These are phyloP conservation scores for Fusarium citri DNA, from an alignment of 2,329 filamentous ascomycete species.

Conservation along the genomic window DNA sequence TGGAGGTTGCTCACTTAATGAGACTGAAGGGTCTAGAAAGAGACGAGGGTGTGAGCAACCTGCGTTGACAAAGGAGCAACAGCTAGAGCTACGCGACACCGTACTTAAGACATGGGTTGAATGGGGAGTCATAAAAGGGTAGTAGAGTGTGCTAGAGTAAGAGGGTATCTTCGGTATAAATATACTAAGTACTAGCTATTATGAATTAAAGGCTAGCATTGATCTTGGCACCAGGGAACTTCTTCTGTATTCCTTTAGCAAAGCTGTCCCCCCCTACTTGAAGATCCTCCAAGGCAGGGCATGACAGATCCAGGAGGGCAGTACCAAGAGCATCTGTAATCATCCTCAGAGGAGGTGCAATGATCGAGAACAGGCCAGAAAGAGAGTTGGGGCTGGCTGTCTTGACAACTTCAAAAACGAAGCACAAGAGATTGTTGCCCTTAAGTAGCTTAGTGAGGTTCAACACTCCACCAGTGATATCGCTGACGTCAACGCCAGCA, in stretches of 20 bases:
- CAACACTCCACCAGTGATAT: conserved; percentile 16
- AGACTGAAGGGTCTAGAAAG: neutral
- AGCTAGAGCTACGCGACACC: fast-evolving
- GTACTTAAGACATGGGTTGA: neutral
- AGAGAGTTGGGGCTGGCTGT: conserved; percentile 10
- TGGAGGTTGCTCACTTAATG: neutral
- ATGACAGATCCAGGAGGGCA: conserved; percentile 2
- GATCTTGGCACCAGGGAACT: conserved; percentile 16
- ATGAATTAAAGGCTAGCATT: neutral
- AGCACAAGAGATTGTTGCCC: conserved; percentile 23
- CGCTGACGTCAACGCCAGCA: conserved; percentile 11
- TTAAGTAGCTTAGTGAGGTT: conserved; percentile 17
- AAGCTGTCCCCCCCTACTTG: conserved; percentile 5
- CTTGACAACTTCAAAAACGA: conserved; percentile 23
- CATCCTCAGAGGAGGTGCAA: conserved; percentile 1
- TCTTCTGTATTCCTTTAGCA: neutral
- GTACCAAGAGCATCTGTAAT: neutral
- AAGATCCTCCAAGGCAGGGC: conserved; percentile 19
- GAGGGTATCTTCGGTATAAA: neutral
- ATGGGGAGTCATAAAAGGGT: neutral
- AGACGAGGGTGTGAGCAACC: neutral
- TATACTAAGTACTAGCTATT: neutral
- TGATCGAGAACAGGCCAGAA: conserved; percentile 2
- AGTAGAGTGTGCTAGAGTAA: neutral
- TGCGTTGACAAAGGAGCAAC: neutral